phyloP scores from a whole-genome alignment of 495 filamentous ascomycete species.

The Letharia lupina region DNA sequence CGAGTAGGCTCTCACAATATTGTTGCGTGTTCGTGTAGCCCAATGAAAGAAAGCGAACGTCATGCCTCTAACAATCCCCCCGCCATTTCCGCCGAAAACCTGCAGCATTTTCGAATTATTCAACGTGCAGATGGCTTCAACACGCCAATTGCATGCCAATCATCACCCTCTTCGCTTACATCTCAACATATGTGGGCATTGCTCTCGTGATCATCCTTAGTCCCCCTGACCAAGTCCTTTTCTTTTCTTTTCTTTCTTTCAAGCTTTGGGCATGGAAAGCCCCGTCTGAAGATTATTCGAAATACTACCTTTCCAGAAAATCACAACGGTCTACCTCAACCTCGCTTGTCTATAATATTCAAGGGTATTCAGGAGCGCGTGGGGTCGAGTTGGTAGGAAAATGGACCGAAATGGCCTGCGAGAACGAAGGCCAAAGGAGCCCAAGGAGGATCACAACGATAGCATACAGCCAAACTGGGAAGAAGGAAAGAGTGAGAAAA shows the following conservation, averaged over 20 bases:
- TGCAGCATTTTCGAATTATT: constrained; percentile 1
- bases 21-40: background rate
- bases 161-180: background rate
- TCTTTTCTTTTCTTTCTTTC: background rate
- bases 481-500: constrained; percentile 53
- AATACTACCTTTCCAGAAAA: background rate
- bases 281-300: background rate
- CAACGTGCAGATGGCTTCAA: constrained; percentile 11
- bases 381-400: background rate
- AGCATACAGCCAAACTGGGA: constrained; percentile 28
- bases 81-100: constrained; percentile 7
- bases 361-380: background rate
- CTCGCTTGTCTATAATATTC: background rate
- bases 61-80: constrained; percentile 1
- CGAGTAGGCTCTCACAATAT: background rate
- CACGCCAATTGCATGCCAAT: constrained; percentile 4
- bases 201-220: constrained; percentile 4
- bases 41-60: background rate
- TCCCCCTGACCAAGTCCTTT: background rate
- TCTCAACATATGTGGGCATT: background rate
- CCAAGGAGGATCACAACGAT: constrained; percentile 56
- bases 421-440: constrained; percentile 18
- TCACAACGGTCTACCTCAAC: background rate
- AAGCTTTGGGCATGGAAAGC: background rate
- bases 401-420: constrained; percentile 17